Base-by-base conservation (phyloP, 1,139 yeast genomes). In the Candida sp. region DNA sequence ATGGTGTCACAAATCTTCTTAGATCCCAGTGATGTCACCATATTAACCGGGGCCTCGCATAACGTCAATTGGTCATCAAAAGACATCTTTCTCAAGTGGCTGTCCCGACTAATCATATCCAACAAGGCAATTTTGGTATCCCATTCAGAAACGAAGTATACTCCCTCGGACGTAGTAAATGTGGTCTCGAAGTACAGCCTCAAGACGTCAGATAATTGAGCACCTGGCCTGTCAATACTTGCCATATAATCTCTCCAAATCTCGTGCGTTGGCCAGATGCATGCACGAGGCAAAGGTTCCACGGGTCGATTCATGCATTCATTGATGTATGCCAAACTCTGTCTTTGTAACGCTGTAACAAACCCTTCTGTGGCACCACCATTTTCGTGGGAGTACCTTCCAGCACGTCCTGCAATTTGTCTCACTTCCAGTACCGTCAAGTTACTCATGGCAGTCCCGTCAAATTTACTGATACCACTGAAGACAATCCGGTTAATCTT, bases 361-460 rank as follows among this genome's bases (percentile, higher is more conserved):
- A 79, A 80, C 0, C 96, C 96, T 49, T 76, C 81, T 67, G 67
- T 71, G 17, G 17, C 17, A 42, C 72, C 70, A 2, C 77, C 78
- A 25, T 59, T 57, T 35, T 63, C 68, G 26, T 65, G 63, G 35
- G 73, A 66, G 62, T 74, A 94, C 53, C 99, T 72, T 1, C 99
- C 99, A 0, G 99, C 99, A 57, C 99, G 77, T 1, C 99, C 99
- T 2, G 96, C 98, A 56, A 94, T 94, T 67, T 94, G 99, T 65
- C 91, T 91, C 30, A 88, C 81, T 50, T 87, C 85, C 0, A 96
- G 86, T 3, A 81, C 72, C 0, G 88, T 74, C 40, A 93, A 68
- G 2, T 68, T 68, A 3, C 70, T 70, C 56, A 77, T 69, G 23
- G 69, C 71, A 17, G 63, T 65, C 3, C 98, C 98, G 63, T 92